phyloP scores from a whole-genome alignment of 2,329 filamentous ascomycete species.

The Fusarium neocosmosporiellum region DNA sequence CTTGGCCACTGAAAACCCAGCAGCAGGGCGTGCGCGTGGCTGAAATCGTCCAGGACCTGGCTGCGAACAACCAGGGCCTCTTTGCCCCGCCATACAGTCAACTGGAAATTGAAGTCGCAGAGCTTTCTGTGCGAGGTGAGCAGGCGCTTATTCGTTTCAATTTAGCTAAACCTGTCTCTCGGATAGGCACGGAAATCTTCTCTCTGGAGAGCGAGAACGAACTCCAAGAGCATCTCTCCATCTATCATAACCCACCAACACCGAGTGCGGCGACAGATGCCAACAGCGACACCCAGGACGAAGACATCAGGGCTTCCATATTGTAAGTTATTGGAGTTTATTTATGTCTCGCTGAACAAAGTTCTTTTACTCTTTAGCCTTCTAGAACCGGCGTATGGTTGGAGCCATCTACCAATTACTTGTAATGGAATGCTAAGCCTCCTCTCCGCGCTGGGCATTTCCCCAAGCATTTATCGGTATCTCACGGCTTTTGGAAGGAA shows the following conservation, averaged over 20 bases:
- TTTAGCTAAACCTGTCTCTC: not conserved
- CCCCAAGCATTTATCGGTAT: not conserved
- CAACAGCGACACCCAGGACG: no score
- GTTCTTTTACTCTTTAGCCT: no score
- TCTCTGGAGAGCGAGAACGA: not conserved
- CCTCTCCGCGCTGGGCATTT: not conserved
- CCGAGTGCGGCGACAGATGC: no score
- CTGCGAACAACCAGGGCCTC: not conserved
- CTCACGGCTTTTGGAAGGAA: slow-evolving; percentile 4
- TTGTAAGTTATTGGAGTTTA: no score
- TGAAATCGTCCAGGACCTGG: not conserved
- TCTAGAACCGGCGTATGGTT: slow-evolving; percentile 1
- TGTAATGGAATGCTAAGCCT: not conserved
- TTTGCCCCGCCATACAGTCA: not conserved
- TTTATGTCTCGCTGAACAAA: no score
- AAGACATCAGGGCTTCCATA: not conserved
- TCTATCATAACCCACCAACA: not conserved
- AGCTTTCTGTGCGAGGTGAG: not conserved
- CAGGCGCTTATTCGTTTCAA: not conserved
- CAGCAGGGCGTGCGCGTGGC: not conserved
- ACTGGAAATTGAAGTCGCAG: not conserved
- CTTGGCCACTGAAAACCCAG: not conserved
- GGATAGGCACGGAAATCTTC: not conserved
- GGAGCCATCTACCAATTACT: not conserved
- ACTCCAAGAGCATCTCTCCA: not conserved